A percentile compares a stretch with the other conserved stretches of the same genome.
Conservation (phyloP, 2,329 filamentous ascomycete genomes). For the Bisporella sp. region DNA sequence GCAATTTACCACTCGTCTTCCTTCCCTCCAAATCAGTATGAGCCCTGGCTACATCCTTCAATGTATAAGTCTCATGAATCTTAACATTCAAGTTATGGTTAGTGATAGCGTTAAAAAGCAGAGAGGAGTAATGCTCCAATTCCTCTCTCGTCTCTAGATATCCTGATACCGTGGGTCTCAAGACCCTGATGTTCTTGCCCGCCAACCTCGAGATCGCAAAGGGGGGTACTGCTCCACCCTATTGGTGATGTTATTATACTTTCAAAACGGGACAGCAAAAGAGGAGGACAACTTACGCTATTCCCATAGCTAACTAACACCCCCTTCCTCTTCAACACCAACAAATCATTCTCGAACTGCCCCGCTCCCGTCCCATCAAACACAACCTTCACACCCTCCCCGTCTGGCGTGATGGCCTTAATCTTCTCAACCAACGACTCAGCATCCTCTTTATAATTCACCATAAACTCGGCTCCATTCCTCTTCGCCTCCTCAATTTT, state of each 20-base stretch:
- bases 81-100: constrained; percentile 63
- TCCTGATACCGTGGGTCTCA: constrained; percentile 64
- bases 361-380: constrained; percentile 83
- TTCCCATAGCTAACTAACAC: constrained; percentile 76
- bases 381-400: constrained; percentile 67
- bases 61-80: constrained; percentile 70
- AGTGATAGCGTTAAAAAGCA: constrained; percentile 67
- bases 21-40: constrained; percentile 75
- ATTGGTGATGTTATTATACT: background rate
- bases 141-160: constrained; percentile 68
- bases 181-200: constrained; percentile 69
- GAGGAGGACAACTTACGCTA: constrained; percentile 42
- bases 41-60: constrained; percentile 65
- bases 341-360: constrained; percentile 74
- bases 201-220: constrained; percentile 48
- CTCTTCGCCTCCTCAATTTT: constrained; percentile 64
- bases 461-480: constrained; percentile 63
- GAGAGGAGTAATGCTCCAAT: constrained; percentile 59
- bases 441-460: constrained; percentile 60
- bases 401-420: constrained; percentile 58
- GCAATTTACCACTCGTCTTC: constrained; percentile 76
- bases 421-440: constrained; percentile 49
- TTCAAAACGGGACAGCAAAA: background rate
- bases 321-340: constrained; percentile 70
- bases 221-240: constrained; percentile 53